Conservation (phyloP, 345 rosid genomes). For the Dipteronia sinensis region DNA sequence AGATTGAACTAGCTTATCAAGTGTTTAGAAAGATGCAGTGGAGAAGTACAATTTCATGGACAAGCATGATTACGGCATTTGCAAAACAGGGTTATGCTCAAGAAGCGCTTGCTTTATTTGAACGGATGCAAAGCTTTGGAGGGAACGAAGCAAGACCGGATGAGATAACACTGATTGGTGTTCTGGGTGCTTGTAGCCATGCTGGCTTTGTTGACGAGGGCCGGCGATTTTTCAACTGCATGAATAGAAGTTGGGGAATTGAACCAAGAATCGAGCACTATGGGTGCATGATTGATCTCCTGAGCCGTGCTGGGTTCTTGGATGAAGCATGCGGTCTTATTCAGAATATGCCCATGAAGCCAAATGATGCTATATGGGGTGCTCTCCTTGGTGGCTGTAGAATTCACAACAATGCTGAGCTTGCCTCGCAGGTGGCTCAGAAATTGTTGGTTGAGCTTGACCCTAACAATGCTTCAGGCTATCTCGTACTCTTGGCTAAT, state of each 20-base stretch:
- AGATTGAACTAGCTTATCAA: constrained; percentile 38
- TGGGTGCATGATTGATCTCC: constrained; percentile 50
- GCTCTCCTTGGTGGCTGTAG: constrained; percentile 51
- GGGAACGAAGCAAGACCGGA: constrained; percentile 37
- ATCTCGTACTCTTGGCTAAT: constrained; percentile 44
- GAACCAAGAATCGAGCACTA: constrained; percentile 47
- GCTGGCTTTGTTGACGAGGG: constrained; percentile 45
- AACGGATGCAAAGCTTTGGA: constrained; percentile 43
- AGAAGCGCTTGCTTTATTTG: constrained; percentile 42
- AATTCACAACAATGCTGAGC: constrained; percentile 38
- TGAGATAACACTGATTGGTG: constrained; percentile 42
- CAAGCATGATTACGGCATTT: constrained; percentile 41
- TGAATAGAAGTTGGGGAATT: constrained; percentile 39
- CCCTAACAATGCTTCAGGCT: constrained; percentile 37
- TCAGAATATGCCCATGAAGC: constrained; percentile 44
- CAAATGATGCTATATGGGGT: constrained; percentile 42
- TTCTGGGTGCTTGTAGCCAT: constrained; percentile 52
- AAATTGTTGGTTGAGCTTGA: constrained; percentile 34
- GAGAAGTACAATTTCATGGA: constrained; percentile 44
- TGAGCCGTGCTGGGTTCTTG: constrained; percentile 47
- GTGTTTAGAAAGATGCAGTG: constrained; percentile 35
- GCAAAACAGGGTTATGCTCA: constrained; percentile 44
- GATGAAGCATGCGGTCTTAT: constrained; percentile 45
- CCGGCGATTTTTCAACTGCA: constrained; percentile 26
- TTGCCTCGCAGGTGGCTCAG: constrained; percentile 44